These are phyloP conservation scores for Lactarius vividus DNA, from an alignment of 768 basidiomycete genomes.

Conservation along the genomic window DNA sequence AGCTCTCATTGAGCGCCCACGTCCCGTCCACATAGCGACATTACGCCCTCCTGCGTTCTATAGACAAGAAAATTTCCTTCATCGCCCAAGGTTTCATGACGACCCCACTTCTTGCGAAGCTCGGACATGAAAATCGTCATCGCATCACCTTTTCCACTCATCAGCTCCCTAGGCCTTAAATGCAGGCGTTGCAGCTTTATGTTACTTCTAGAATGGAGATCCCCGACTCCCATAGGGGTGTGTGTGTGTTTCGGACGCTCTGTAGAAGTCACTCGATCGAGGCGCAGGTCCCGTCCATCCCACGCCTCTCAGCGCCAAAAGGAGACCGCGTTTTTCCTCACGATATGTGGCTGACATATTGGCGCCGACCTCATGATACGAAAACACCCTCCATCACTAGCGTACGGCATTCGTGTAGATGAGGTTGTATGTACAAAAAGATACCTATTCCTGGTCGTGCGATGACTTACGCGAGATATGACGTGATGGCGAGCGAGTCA, in stretches of 20 bases:
- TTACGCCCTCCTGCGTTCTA: neutral
- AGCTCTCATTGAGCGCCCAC: neutral
- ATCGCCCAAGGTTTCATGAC: neutral
- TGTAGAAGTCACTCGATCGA: neutral
- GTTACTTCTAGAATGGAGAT: neutral
- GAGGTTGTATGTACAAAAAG: neutral
- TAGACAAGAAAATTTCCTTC: neutral
- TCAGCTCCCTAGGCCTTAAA: neutral
- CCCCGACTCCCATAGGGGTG: neutral
- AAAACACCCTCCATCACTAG: neutral
- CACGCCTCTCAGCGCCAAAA: neutral
- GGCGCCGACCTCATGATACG: neutral
- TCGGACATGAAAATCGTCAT: slow-evolving; percentile 2
- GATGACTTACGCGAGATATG: too few species aligned
- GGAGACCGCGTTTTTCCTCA: neutral
- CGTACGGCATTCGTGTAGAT: neutral
- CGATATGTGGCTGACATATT: neutral
- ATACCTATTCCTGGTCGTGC: too few species aligned
- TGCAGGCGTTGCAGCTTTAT: neutral
- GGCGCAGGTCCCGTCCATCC: neutral
- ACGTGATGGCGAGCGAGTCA: neutral
- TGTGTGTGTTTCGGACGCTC: neutral
- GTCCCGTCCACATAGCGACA: neutral
- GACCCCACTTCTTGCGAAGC: neutral
- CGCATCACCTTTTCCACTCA: neutral